Base-by-base conservation (phyloP, 441 rosid genomes). In the Breynia disticha region DNA sequence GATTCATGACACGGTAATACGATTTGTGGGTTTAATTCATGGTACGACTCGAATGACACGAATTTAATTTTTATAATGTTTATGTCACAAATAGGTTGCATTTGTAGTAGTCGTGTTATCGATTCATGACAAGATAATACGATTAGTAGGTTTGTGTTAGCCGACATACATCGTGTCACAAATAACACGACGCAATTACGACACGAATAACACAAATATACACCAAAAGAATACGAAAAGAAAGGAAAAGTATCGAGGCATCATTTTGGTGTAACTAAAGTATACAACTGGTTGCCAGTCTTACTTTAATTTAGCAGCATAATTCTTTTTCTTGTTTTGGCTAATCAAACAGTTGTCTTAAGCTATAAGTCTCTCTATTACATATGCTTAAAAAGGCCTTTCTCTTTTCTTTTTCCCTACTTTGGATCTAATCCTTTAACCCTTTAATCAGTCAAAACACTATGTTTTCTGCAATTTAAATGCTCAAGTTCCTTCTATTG, bases 171-270 rank as follows among this genome's bases (percentile, higher is more conserved):
- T n/a, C n/a, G n/a, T n/a, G n/a, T n/a, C n/a, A n/a, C n/a, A n/a
- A n/a, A n/a, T n/a, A n/a, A n/a, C n/a, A n/a, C n/a, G n/a, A n/a
- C n/a, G n/a, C n/a, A n/a, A n/a, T n/a, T n/a, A n/a, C n/a, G n/a
- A n/a, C n/a, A n/a, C n/a, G n/a, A n/a, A n/a, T n/a, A n/a, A 49
- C n/a, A 62, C 63, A 67, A 56, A 60, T 50, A 0, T 24, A 54
- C 43, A 51, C n/a, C n/a, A n/a, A 59, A 55, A 62, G 70, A 68
- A 74, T 65, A 56, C 62, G 50, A n/a, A 66, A 7, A n/a, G 8
- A 69, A 68, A 66, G 73, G 65, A 65, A 72, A 69, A 61, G 80
- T 73, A 76, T 74, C 41, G 43, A 39, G 50, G 73, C 70, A 76
- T 72, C 67, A 69, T 67, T 70, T 54, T 55, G 73, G 52, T 66